These are phyloP conservation scores for Sporothrix globosa DNA, from an alignment of 2,329 filamentous ascomycete species.

Conservation along the genomic window DNA sequence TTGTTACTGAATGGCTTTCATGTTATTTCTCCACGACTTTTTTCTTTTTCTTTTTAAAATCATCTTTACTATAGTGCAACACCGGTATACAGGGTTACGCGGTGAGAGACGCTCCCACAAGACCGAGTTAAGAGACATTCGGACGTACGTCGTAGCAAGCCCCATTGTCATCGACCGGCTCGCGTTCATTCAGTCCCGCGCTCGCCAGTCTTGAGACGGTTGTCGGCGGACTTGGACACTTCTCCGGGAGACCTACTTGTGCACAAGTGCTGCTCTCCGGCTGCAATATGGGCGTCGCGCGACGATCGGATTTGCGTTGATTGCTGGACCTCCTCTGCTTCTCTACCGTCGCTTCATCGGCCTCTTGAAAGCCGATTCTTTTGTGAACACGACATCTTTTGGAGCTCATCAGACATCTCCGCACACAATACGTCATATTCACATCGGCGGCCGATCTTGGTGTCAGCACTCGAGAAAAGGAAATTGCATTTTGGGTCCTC, in stretches of 20 bases:
- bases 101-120: not conserved
- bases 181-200: not conserved
- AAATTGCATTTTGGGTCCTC: not conserved
- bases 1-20: too few species aligned
- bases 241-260: not conserved
- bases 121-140: too few species aligned
- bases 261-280: not conserved
- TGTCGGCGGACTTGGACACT: not conserved
- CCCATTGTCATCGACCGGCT: not conserved
- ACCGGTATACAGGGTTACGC: not conserved
- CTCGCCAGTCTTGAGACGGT: slow-evolving; percentile 17
- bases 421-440: not conserved
- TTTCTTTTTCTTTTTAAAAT: not conserved
- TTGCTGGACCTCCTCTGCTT: not conserved
- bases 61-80: not conserved
- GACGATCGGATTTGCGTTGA: not conserved
- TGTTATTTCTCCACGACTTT: not conserved
- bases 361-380: not conserved
- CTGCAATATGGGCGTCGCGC: not conserved
- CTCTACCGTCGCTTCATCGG: not conserved
- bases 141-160: not conserved
- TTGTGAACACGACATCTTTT: not conserved
- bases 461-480: not conserved
- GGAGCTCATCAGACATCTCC: not conserved
- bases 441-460: not conserved